Conservation (phyloP, 371 early-diverging fungal genomes). For the Apophysomyces elegans region DNA sequence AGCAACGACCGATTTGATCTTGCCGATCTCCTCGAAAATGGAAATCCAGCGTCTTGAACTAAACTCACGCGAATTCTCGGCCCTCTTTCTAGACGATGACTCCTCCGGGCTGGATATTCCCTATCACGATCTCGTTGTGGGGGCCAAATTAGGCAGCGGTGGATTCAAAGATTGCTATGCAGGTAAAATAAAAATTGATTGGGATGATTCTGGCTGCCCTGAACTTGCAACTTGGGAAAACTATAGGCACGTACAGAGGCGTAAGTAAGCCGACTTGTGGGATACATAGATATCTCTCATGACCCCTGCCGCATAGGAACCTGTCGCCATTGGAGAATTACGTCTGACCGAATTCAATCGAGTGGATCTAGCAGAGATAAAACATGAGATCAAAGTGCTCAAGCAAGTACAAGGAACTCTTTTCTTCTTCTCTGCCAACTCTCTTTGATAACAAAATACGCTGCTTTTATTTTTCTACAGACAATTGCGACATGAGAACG, state of each 20-base stretch:
- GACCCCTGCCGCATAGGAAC: slow-evolving; percentile 40
- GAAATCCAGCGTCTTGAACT: slow-evolving; percentile 37
- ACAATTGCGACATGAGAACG: slow-evolving; percentile 79
- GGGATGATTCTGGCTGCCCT: too few species aligned
- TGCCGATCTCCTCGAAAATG: slow-evolving; percentile 36
- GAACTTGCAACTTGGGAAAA: neutral
- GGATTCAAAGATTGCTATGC: slow-evolving; percentile 83
- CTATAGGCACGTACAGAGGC: slow-evolving; percentile 12
- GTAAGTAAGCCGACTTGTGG: neutral
- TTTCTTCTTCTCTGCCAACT: neutral
- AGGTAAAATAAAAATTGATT: slow-evolving; percentile 31
- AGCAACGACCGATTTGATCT: slow-evolving; percentile 49
- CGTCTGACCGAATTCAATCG: slow-evolving; percentile 68
- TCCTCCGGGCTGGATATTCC: slow-evolving; percentile 63
- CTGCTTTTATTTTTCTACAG: slow-evolving; percentile 24
- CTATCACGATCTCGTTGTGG: slow-evolving; percentile 59
- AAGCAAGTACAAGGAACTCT: slow-evolving; percentile 49
- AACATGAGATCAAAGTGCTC: slow-evolving; percentile 77
- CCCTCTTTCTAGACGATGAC: slow-evolving; percentile 50
- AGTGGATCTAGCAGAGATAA: slow-evolving; percentile 72
- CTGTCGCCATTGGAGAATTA: slow-evolving; percentile 77
- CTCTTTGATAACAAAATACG: too few species aligned
- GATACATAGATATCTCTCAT: neutral
- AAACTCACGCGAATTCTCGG: slow-evolving; percentile 58
- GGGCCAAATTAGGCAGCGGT: slow-evolving; percentile 74